A percentile compares a stretch with the other conserved stretches of the same genome.
Evolutionary conservation across 352 stramenopile genomes (phyloP).

Genomic region (Globisporangium perplexum): DNA sequence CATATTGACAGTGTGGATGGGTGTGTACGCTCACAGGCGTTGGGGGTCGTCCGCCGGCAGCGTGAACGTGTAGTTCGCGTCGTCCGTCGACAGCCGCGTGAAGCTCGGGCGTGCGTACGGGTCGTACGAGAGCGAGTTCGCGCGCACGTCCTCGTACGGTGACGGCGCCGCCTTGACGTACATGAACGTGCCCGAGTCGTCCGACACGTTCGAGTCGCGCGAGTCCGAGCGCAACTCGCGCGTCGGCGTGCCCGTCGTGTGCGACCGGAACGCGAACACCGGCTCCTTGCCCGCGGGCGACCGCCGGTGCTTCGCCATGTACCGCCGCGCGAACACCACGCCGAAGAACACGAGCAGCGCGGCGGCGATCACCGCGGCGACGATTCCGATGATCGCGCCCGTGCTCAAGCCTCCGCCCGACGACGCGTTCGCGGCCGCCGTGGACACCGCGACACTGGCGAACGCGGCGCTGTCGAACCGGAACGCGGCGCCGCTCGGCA

Average conservation of each 20-base stretch:
- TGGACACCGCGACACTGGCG: conserved; percentile 23
- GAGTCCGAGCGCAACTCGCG: conserved; percentile 37
- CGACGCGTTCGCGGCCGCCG: conserved; percentile 11
- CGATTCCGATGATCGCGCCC: conserved; percentile 27
- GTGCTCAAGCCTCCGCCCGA: conserved; percentile 16
- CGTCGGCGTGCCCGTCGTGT: conserved; percentile 23
- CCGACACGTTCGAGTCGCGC: conserved; percentile 24
- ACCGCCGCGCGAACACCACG: conserved; percentile 18
- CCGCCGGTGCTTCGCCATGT: conserved; percentile 6
- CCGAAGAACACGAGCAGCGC: conserved; percentile 25
- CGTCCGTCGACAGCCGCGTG: conserved; percentile 13
- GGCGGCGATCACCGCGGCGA: conserved; percentile 21
- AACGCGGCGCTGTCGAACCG: conserved; percentile 40
- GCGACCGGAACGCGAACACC: conserved; percentile 35
- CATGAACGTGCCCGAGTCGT: conserved; percentile 44
- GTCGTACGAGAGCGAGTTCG: conserved; percentile 49
- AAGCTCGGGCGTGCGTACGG: conserved; percentile 35
- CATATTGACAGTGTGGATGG: too few species aligned
- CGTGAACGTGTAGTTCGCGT: conserved; percentile 33
- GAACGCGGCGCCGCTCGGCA: conserved; percentile 36
- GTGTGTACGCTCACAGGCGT: conserved; percentile 4
- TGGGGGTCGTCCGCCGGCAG: conserved; percentile 17
- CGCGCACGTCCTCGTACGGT: conserved; percentile 25
- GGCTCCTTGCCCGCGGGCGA: conserved; percentile 17
- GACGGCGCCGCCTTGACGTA: conserved; percentile 41